A percentile compares a stretch with the other conserved stretches of the same genome.
Conservation (phyloP, 78 protist genomes). For the Fonticula alba region DNA sequence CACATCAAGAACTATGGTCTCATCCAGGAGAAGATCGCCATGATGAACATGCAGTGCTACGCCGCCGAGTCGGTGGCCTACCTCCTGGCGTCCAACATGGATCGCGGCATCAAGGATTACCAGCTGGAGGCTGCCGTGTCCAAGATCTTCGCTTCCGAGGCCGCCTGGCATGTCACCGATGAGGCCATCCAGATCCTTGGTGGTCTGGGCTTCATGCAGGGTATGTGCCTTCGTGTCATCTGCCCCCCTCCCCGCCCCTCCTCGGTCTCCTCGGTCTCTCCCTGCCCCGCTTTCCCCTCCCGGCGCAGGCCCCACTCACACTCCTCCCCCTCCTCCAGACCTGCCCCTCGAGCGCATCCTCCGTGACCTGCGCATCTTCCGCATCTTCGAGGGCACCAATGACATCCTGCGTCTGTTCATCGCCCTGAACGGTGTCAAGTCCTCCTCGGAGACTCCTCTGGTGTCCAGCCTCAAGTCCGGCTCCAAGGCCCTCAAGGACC, state of each 20-base stretch:
- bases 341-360: slow-evolving; percentile 25
- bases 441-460: background rate
- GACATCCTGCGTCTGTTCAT: slow-evolving; percentile 17
- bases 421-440: background rate
- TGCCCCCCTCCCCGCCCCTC: no score
- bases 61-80: slow-evolving; percentile 9
- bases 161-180: background rate
- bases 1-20: slow-evolving; percentile 1
- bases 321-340: no score
- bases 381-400: slow-evolving; percentile 13
- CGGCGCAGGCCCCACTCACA: no score
- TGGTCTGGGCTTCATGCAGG: slow-evolving; percentile 38
- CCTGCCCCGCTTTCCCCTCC: no score
- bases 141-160: slow-evolving; percentile 13
- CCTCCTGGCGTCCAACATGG: slow-evolving; percentile 4
- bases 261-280: no score
- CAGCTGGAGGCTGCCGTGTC: slow-evolving; percentile 11
- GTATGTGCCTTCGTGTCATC: no score
- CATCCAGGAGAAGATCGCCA: slow-evolving; percentile 7
- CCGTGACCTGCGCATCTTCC: slow-evolving; percentile 26
- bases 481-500: background rate
- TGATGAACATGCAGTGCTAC: background rate
- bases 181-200: slow-evolving; percentile 34
- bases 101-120: background rate
- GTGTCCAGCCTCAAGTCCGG: background rate